Evolutionary conservation across 345 rosid species (phyloP), one percentile per base, ranked within the genome.

Genomic region (Moricandia moricandioides): DNA sequence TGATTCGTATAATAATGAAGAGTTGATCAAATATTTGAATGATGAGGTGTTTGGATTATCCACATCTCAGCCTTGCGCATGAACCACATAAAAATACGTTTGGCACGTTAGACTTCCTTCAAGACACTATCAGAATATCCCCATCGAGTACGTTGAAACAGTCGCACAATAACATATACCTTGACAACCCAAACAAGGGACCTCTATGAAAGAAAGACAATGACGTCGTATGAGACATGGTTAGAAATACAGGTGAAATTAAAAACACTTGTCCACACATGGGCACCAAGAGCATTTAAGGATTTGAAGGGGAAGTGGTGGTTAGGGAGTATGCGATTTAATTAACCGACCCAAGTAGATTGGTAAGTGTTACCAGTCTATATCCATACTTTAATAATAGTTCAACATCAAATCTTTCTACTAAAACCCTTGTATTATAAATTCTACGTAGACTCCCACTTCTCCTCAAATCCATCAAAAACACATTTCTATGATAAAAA

Each of bases 301-400:
- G 55, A 66, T 73, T 60, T 51, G 81, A 72, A 65, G 24, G 24
- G 61, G 67, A 54, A 70, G 71, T 70, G 65, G 81, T 72, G 18
- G 77, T 78, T 78, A 71, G 81, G 57, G 64, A 16, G 69, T 70
- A 76, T 77, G 24, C 51, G 72, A 65, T 16, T 56, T 49, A 65
- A 77, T 65, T 47, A 65, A 77, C 59, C 71, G 67, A 62, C 55
- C 61, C 62, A 58, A 77, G 70, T 65, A 71, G 62, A 77, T 35
- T 71, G 80, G 76, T 65, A 77, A 71, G 55, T 71, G 27, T 34
- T 77, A 77, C 67, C 76, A 62, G 56, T 77, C 76, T 47, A 31
- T 47, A 16, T 40, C 71, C 71, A 57, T 65, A 6, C 76, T 62
- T 43, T 47, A 16, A 43, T 47, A 16, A 43, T 47, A 63, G 67